Evolutionary conservation across 768 basidiomycete genomes (phyloP).

Genomic region (Lactarius psammicola): DNA sequence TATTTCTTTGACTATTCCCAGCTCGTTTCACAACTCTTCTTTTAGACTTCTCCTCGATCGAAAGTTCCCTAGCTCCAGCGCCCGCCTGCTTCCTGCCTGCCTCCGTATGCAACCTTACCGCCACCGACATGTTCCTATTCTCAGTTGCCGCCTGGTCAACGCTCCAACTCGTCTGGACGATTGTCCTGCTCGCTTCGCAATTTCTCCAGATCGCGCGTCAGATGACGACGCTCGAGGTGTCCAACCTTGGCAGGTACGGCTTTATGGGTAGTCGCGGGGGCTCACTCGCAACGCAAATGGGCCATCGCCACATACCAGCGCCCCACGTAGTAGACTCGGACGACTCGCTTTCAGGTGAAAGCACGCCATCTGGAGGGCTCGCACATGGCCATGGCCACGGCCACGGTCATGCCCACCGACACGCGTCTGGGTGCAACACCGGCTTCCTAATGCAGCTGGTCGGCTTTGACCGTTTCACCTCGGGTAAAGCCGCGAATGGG

Average conservation of each 20-base stretch:
- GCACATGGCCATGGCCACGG: conserved; percentile 45
- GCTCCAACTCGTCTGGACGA: conserved; percentile 94
- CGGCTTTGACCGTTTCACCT: conserved; percentile 92
- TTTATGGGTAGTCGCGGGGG: conserved; percentile 94
- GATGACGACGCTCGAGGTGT: conserved; percentile 95
- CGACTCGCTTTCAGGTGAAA: conserved; percentile 48
- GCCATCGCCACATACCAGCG: conserved; percentile 58
- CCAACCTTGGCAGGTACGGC: conserved; percentile 91
- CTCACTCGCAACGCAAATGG: conserved; percentile 70
- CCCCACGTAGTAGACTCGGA: conserved; percentile 37
- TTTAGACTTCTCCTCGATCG: conserved; percentile 55
- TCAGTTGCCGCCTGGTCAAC: conserved; percentile 82
- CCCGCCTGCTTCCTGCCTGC: conserved; percentile 67
- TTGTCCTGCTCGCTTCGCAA: conserved; percentile 80
- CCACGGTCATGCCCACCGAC: conserved; percentile 46
- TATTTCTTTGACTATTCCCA: conserved; percentile 25
- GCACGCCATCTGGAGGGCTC: conserved; percentile 22
- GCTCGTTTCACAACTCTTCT: conserved; percentile 2
- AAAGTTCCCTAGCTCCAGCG: conserved; percentile 43
- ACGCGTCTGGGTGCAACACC: conserved; percentile 44
- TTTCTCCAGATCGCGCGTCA: conserved; percentile 91
- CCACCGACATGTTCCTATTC: conserved; percentile 81
- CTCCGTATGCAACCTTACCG: conserved; percentile 66
- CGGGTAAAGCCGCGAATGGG: conserved; percentile 84
- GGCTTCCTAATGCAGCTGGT: conserved; percentile 86